phyloP scores from a whole-genome alignment of 371 early-diverging fungal species.

The Mucor circinelloides region DNA sequence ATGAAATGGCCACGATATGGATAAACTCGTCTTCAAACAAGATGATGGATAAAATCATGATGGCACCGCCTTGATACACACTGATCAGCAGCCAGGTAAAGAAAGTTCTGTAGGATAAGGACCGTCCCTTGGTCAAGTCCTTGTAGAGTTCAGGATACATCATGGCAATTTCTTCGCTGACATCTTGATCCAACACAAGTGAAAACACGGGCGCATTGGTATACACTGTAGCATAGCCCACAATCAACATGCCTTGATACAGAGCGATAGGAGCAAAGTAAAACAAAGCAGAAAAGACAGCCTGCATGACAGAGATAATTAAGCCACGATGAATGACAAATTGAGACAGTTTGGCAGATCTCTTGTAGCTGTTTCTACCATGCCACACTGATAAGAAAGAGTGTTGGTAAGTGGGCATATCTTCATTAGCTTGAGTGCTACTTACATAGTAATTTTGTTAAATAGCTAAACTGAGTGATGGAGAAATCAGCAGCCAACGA shows the following conservation, averaged over 20 bases:
- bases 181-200: conserved; percentile 91
- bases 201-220: conserved; percentile 99
- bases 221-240: conserved; percentile 91
- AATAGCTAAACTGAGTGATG: conserved; percentile 88
- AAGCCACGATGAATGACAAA: conserved; percentile 99
- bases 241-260: conserved; percentile 82
- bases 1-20: conserved; percentile 95
- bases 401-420: neutral
- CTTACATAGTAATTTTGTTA: conserved; percentile 81
- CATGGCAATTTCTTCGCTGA: conserved; percentile 88
- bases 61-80: conserved; percentile 97
- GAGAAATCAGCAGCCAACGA: conserved; percentile 98
- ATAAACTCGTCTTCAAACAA: conserved; percentile 97
- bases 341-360: conserved; percentile 95
- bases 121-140: conserved; percentile 93
- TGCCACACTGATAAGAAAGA: conserved; percentile 78
- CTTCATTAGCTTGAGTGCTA: neutral
- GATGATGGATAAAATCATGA: conserved; percentile 94
- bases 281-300: conserved; percentile 97
- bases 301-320: conserved; percentile 98
- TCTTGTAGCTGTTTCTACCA: conserved; percentile 96
- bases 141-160: conserved; percentile 98
- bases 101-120: conserved; percentile 91
- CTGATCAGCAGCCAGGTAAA: conserved; percentile 94
- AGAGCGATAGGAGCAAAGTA: conserved; percentile 98